These are phyloP conservation scores for Prunus dulcis DNA, from an alignment of 306 rosid species.

Conservation along the genomic window DNA sequence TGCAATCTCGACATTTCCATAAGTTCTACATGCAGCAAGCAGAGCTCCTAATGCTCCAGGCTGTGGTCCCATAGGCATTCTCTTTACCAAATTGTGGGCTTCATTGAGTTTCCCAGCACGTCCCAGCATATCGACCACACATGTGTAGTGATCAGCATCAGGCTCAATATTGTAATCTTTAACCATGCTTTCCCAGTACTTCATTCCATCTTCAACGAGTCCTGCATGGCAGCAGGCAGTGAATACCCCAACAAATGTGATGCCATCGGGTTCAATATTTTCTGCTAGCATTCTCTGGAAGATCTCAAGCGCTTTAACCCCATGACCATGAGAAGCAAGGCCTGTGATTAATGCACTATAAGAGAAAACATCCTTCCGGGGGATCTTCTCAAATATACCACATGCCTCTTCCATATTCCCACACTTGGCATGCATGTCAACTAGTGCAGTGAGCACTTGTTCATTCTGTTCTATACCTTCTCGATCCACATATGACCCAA, in stretches of 20 bases:
- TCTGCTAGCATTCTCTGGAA: slow-evolving; percentile 22
- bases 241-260: slow-evolving; percentile 27
- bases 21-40: slow-evolving; percentile 29
- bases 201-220: slow-evolving; percentile 19
- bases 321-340: slow-evolving; percentile 31
- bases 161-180: slow-evolving; percentile 20
- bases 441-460: slow-evolving; percentile 22
- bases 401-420: slow-evolving; percentile 23
- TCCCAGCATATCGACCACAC: slow-evolving; percentile 27
- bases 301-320: slow-evolving; percentile 21
- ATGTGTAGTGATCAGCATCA: slow-evolving; percentile 15
- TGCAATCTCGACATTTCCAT: slow-evolving; percentile 22
- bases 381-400: slow-evolving; percentile 13
- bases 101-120: slow-evolving; percentile 25
- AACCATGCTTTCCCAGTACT: slow-evolving; percentile 24
- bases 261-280: slow-evolving; percentile 18
- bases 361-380: slow-evolving; percentile 11
- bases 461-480: slow-evolving; percentile 16
- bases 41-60: slow-evolving; percentile 27
- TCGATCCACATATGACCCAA: slow-evolving; percentile 9
- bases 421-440: slow-evolving; percentile 34
- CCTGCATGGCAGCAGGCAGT: slow-evolving; percentile 26
- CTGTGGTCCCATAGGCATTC: slow-evolving; percentile 25
- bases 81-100: slow-evolving; percentile 8
- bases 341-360: slow-evolving; percentile 27